Base-by-base conservation (phyloP, 2,329 filamentous ascomycete genomes). In the Elsinoe necatrix region DNA sequence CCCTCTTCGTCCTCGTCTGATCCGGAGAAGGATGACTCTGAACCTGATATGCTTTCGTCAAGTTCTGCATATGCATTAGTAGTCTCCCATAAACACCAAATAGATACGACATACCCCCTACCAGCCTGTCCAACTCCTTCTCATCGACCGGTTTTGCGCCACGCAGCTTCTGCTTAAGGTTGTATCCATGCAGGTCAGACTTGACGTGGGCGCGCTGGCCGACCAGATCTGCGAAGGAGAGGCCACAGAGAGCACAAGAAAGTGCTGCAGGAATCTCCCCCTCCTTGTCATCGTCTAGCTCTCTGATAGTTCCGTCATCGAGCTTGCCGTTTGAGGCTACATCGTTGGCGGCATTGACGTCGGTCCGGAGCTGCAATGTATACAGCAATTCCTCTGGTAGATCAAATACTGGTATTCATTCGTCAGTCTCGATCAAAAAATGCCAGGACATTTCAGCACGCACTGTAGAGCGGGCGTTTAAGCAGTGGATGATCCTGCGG, bases 181-280 rank as follows among this genome's bases (percentile, higher is more conserved):
- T 98, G 73, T 96, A 98, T 62, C 86, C 81, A 70, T 98, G 93
- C 50, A 95, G 78, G 66, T 98, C 93, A 8, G 92, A 95, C 65
- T 88, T 87, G 58, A 89, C 83, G 71, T 98, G 93, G 58, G 82
- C 80, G 60, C 89, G 82, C 68, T 97, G 92, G 60, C 97, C 92
- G 59, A 83, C 78, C 6, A 95, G 78, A 8, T 79, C 85, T 29
- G 77, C 67, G 65, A 95, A 95, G 4, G 79, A 75, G 35, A 90
- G 77, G 37, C 79, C 77, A 72, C 93, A 98, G 3, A 97, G 77
- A 0, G 85, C 83, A 69, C 93, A 98, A 12, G 89, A 81, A 58
- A 87, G 90, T 4, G 87, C 80, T 35, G 80, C 78, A 59, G 78
- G 64, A 62, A 73, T 71, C 66, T 73, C 71, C 61, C 68, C 66